A percentile compares a stretch with the other conserved stretches of the same genome.
These are phyloP conservation scores for Gamsiella multidivaricata DNA, from an alignment of 192 early-diverging fungal genomes.

Conservation along the genomic window DNA sequence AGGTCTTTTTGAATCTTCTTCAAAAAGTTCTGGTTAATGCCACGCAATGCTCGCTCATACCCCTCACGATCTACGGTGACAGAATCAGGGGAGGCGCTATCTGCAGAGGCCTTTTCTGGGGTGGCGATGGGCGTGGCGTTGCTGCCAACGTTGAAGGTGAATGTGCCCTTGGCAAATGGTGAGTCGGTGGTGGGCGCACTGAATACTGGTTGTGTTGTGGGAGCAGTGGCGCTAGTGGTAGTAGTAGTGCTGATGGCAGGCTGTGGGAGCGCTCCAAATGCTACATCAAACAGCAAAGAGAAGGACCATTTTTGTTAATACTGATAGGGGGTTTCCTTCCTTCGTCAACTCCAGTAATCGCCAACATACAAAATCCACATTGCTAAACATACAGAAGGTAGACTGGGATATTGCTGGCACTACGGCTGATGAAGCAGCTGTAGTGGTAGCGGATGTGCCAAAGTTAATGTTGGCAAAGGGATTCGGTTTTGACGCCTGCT, in stretches of 20 bases:
- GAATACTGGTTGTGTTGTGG: background rate
- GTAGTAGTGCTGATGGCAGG: background rate
- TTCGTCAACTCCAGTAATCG: too few relatives aligned
- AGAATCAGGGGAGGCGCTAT: background rate
- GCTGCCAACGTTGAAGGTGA: slow-evolving; percentile 46
- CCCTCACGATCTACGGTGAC: slow-evolving; percentile 14
- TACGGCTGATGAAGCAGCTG: too few relatives aligned
- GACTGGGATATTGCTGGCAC: slow-evolving; percentile 4
- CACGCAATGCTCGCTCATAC: slow-evolving; percentile 21
- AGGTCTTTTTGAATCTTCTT: slow-evolving; percentile 36
- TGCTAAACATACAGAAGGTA: background rate
- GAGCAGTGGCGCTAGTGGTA: background rate
- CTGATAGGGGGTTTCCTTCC: too few relatives aligned
- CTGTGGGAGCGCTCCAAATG: background rate
- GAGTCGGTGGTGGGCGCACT: too few relatives aligned
- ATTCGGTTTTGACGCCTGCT: too few relatives aligned
- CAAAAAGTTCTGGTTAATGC: slow-evolving; percentile 26
- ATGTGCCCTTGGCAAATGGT: slow-evolving; percentile 10
- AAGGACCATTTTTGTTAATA: too few relatives aligned
- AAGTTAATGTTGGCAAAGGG: slow-evolving; percentile 20
- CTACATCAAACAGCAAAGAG: background rate
- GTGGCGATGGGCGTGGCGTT: slow-evolving; percentile 10
- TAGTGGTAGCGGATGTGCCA: background rate
- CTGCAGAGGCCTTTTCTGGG: background rate
- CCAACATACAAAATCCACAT: background rate